Percentiles rank a stretch among this genome's conserved stretches.
Evolutionary conservation across 2,329 filamentous ascomycete species (phyloP).

Genomic region (Davidsoniella eucalypti): DNA sequence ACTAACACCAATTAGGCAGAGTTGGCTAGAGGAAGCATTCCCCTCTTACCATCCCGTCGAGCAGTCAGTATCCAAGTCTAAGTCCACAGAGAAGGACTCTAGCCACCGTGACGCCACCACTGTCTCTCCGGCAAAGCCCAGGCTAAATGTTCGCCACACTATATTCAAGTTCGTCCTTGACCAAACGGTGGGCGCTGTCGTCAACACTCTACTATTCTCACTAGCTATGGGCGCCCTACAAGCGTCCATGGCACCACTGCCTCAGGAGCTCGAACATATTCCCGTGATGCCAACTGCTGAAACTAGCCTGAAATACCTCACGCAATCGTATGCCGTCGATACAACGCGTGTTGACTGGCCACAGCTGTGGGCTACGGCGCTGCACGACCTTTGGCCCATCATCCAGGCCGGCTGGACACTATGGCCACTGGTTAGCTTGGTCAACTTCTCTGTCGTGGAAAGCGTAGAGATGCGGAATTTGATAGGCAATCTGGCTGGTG

Average conservation of each 20-base stretch:
- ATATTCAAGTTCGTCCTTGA: conserved; percentile 51
- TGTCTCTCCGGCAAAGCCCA: conserved; percentile 15
- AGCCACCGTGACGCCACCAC: conserved; percentile 26
- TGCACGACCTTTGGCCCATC: conserved; percentile 45
- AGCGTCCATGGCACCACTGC: conserved; percentile 26
- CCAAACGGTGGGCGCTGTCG: conserved; percentile 46
- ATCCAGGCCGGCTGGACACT: conserved; percentile 50
- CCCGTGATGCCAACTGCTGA: conserved; percentile 17
- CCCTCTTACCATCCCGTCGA: conserved; percentile 36
- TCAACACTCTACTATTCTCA: conserved; percentile 51
- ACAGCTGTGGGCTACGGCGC: conserved; percentile 26
- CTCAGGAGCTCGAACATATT: conserved; percentile 18
- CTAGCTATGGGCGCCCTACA: conserved; percentile 41
- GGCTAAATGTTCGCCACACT: conserved; percentile 42
- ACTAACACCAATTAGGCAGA: conserved; percentile 40
- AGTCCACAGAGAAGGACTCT: conserved; percentile 21
- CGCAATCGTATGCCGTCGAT: conserved; percentile 25
- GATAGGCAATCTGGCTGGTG: conserved; percentile 53
- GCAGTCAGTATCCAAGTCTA: conserved; percentile 20
- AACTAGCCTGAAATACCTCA: conserved; percentile 21
- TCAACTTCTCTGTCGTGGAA: conserved; percentile 53
- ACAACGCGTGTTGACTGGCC: conserved; percentile 29
- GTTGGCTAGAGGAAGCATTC: conserved; percentile 56
- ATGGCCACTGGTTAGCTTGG: conserved; percentile 52
- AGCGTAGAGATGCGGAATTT: conserved; percentile 56